These are phyloP conservation scores for Lactarius sanguifluus DNA, from an alignment of 768 basidiomycete species.

Conservation along the genomic window DNA sequence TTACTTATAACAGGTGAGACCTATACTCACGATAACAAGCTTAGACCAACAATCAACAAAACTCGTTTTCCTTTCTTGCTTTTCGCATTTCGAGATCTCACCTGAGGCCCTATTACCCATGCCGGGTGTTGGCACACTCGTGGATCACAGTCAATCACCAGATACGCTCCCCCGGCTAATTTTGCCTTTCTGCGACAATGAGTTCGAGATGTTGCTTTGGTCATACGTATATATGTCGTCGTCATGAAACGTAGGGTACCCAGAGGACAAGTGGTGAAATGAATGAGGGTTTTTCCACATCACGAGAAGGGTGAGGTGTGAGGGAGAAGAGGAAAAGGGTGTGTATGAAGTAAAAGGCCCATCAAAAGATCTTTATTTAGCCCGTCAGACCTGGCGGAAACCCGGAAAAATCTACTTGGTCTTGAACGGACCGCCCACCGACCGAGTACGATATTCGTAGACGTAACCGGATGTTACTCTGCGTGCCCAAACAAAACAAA, in stretches of 20 bases:
- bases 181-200: not conserved
- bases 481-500: slow-evolving; percentile 3
- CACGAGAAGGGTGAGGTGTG: not conserved
- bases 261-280: not conserved
- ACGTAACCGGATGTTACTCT: slow-evolving; percentile 84
- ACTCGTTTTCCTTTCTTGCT: too few species aligned
- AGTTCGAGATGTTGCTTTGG: not conserved
- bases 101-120: too few species aligned
- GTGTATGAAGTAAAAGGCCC: not conserved
- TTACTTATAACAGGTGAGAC: too few species aligned
- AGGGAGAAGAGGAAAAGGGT: not conserved
- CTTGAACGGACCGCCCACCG: slow-evolving; percentile 70
- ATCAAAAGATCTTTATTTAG: not conserved
- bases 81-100: too few species aligned
- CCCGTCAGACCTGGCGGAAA: slow-evolving; percentile 78
- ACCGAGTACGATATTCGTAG: slow-evolving; percentile 79
- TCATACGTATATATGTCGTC: slow-evolving; percentile 4
- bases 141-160: too few species aligned
- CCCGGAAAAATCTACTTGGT: slow-evolving; percentile 92
- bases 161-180: not conserved
- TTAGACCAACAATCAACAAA: too few species aligned
- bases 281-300: not conserved
- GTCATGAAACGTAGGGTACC: slow-evolving; percentile 3
- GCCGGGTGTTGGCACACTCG: not conserved
- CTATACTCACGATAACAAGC: too few species aligned